A percentile compares a stretch with the other conserved stretches of the same genome.
phyloP scores from a whole-genome alignment of 2,329 filamentous ascomycete species.

The Hymenoscyphus fructigenus region DNA sequence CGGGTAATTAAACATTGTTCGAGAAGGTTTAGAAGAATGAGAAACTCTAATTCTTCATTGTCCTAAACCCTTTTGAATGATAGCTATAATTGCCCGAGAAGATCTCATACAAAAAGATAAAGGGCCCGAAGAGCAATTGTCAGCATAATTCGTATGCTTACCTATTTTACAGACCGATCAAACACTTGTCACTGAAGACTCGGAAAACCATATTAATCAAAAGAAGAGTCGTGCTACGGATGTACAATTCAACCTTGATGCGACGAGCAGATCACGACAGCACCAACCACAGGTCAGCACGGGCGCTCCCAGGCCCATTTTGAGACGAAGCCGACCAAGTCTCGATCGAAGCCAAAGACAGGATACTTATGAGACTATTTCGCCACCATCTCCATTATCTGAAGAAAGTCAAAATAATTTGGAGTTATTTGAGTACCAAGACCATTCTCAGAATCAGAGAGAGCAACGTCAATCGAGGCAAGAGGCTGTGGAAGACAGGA shows the following conservation, averaged over 20 bases:
- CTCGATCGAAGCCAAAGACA: constrained; percentile 1
- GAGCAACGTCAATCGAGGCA: background rate
- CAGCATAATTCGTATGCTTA: background rate
- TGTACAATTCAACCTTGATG: background rate
- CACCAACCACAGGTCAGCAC: background rate
- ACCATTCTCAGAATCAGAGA: background rate
- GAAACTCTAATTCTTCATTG: too few species aligned
- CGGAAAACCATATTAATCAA: background rate
- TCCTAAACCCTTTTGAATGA: too few species aligned
- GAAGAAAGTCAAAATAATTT: background rate
- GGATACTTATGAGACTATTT: background rate
- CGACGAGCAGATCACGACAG: background rate
- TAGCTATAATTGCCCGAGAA: too few species aligned
- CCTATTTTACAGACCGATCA: background rate
- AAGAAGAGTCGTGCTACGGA: background rate
- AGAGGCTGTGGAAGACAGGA: background rate
- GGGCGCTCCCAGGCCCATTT: background rate
- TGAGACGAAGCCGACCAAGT: background rate
- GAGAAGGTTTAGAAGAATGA: too few species aligned
- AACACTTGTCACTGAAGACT: background rate
- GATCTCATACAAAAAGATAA: background rate
- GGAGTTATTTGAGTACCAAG: background rate
- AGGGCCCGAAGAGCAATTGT: background rate
- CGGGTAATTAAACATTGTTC: too few species aligned
- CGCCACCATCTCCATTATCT: background rate